These are phyloP conservation scores for Gonapodya sp. DNA, from an alignment of 192 early-diverging fungal genomes.

Conservation along the genomic window DNA sequence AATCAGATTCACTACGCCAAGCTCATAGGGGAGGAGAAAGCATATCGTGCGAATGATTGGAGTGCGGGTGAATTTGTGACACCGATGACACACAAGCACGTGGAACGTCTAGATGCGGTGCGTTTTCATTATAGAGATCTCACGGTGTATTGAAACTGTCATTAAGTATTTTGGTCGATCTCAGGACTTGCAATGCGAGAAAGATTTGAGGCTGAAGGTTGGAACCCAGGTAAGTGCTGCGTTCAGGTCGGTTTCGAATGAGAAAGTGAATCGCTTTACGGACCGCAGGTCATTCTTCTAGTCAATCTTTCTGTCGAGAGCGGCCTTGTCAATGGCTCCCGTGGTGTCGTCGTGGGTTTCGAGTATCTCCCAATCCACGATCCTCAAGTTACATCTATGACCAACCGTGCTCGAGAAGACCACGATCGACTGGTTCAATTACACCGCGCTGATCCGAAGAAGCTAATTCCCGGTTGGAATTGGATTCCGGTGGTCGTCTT, in stretches of 20 bases:
- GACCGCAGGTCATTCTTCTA: slow-evolving; percentile 2
- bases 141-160: too few species aligned
- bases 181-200: not conserved
- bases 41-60: not conserved
- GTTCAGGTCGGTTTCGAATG: not conserved
- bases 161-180: too few species aligned
- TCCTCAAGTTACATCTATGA: not conserved
- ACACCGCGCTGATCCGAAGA: not conserved
- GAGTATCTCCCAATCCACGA: not conserved
- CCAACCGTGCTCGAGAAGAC: not conserved
- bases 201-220: not conserved
- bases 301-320: not conserved
- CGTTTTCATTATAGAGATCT: too few species aligned
- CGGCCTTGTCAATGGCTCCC: not conserved
- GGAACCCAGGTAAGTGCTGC: not conserved
- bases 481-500: not conserved
- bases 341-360: slow-evolving; percentile 8
- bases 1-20: not conserved
- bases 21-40: not conserved
- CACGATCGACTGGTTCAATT: not conserved
- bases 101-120: too few species aligned
- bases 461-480: not conserved
- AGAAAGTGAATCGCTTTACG: not conserved
- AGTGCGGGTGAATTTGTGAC: not conserved
- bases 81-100: too few species aligned